phyloP scores from a whole-genome alignment of 2,329 filamentous ascomycete genomes.

The Coniella vitis region DNA sequence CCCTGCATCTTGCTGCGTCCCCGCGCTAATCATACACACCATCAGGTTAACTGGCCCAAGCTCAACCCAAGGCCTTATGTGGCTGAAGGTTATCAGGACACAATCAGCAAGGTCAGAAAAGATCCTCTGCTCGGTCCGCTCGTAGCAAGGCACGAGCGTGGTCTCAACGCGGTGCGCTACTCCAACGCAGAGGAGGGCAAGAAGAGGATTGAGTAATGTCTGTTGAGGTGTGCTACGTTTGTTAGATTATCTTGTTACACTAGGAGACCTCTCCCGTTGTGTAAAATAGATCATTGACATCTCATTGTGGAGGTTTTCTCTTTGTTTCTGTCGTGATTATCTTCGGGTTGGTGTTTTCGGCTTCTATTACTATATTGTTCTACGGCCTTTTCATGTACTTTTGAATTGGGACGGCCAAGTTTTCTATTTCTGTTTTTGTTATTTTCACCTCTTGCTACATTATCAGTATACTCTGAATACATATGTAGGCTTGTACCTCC shows the following conservation, averaged over 20 bases:
- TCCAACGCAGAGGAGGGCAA: constrained; percentile 92
- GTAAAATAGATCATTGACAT: too few relatives aligned
- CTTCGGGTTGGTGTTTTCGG: too few relatives aligned
- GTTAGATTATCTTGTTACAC: too few relatives aligned
- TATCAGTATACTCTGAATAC: too few relatives aligned
- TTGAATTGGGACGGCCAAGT: too few relatives aligned
- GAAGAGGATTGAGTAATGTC: constrained; percentile 80
- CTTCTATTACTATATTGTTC: background rate
- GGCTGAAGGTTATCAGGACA: constrained; percentile 81
- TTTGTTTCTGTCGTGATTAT: too few relatives aligned
- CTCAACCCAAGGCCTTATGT: constrained; percentile 84
- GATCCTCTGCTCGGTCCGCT: constrained; percentile 75
- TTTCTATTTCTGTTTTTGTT: too few relatives aligned
- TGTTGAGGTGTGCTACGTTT: background rate
- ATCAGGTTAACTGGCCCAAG: constrained; percentile 94
- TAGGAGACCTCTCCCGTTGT: too few relatives aligned
- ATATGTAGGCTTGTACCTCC: too few relatives aligned
- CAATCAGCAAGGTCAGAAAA: constrained; percentile 73
- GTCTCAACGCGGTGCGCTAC: constrained; percentile 74
- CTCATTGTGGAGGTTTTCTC: too few relatives aligned
- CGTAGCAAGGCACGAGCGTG: constrained; percentile 69
- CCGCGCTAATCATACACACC: constrained; percentile 15
- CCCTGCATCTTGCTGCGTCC: constrained; percentile 10
- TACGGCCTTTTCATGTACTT: too few relatives aligned
- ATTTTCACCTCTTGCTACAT: too few relatives aligned